Conservation (phyloP, 1,139 yeast genomes). For the Geotrichum carabidarum region DNA sequence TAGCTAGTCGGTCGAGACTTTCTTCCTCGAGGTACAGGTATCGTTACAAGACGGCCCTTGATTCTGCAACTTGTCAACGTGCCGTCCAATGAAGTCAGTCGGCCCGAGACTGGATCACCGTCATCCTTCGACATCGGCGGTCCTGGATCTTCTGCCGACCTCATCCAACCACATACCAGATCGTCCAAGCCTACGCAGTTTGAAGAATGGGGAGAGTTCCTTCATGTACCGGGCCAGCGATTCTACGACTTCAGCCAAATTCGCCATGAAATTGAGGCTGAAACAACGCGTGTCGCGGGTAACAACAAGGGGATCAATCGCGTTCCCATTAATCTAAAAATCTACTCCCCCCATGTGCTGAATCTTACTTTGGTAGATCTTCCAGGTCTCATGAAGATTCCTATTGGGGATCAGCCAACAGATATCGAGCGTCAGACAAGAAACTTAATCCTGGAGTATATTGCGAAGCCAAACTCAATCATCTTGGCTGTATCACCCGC, state of each 20-base stretch:
- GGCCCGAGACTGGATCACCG: neutral
- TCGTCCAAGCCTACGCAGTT: constrained; percentile 12
- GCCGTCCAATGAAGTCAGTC: constrained; percentile 23
- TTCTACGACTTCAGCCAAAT: constrained; percentile 80
- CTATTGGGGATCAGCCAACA: constrained; percentile 96
- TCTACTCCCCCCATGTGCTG: constrained; percentile 82
- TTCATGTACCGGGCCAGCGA: constrained; percentile 80
- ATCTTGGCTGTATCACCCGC: constrained; percentile 97
- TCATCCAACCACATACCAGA: constrained; percentile 12
- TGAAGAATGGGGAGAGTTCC: constrained; percentile 90
- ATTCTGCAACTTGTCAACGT: constrained; percentile 60
- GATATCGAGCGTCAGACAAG: constrained; percentile 95
- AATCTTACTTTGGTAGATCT: constrained; percentile 89
- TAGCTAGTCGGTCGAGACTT: constrained; percentile 65
- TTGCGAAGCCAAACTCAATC: constrained; percentile 90
- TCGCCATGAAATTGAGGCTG: constrained; percentile 81
- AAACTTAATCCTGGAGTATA: constrained; percentile 79
- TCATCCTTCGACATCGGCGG: constrained; percentile 20
- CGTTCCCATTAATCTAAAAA: constrained; percentile 85
- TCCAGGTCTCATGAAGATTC: constrained; percentile 95
- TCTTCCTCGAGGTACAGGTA: constrained; percentile 78
- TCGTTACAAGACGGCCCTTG: constrained; percentile 74
- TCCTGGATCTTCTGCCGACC: constrained; percentile 27
- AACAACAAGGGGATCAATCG: constrained; percentile 90
- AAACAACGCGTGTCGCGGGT: constrained; percentile 92